phyloP scores from a whole-genome alignment of 805 yeast species.

The Jamesozyma gamospora region DNA sequence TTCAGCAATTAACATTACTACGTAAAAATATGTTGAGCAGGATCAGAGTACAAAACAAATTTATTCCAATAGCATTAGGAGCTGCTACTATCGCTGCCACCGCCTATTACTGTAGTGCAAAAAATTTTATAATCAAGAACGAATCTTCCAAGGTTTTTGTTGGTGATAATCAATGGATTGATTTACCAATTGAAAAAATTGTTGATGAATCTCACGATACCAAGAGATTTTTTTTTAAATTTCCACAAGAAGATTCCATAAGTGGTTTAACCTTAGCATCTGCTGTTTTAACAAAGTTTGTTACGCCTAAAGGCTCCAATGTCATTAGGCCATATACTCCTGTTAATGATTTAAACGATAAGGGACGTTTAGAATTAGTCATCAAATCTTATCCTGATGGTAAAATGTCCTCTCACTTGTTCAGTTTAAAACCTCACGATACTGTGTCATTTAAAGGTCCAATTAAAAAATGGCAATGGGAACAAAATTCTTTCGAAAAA shows the following conservation, averaged over 20 bases:
- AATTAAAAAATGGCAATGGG: constrained; percentile 81
- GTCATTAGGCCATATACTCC: constrained; percentile 92
- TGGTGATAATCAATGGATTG: constrained; percentile 63
- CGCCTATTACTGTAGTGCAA: constrained; percentile 12
- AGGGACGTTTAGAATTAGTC: constrained; percentile 70
- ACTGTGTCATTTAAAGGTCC: constrained; percentile 91
- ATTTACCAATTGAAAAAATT: constrained; percentile 41
- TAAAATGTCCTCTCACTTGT: constrained; percentile 68
- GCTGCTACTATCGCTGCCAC: constrained; percentile 34
- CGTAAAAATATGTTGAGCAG: constrained; percentile 15
- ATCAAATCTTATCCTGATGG: constrained; percentile 82
- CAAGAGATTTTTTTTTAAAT: constrained; percentile 58
- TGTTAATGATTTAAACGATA: constrained; percentile 52
- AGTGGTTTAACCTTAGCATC: constrained; percentile 78
- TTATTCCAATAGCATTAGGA: constrained; percentile 36
- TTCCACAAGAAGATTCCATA: constrained; percentile 54
- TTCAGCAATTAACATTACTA: not conserved
- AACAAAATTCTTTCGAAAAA: constrained; percentile 70
- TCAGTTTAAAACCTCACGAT: constrained; percentile 63
- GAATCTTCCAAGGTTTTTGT: constrained; percentile 31
- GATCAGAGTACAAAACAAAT: constrained; percentile 14
- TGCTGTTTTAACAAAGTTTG: constrained; percentile 68
- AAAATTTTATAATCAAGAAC: not conserved
- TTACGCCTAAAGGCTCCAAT: constrained; percentile 72
- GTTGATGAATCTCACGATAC: constrained; percentile 50